These are phyloP conservation scores for Hevea brasiliensis DNA, from an alignment of 345 rosid species.

Conservation along the genomic window DNA sequence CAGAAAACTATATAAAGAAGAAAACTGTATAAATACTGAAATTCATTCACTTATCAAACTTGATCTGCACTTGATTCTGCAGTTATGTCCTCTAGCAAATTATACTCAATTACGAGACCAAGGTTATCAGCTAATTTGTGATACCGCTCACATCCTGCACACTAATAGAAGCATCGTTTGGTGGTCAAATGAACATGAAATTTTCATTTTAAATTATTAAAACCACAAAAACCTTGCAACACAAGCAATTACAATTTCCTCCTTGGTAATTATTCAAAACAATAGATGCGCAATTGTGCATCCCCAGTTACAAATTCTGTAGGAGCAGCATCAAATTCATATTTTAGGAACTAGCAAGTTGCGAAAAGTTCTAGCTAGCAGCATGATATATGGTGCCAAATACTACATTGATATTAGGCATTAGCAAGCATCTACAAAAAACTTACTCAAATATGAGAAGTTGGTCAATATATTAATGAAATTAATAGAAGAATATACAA, in stretches of 20 bases:
- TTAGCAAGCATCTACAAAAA: neutral
- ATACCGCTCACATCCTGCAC: conserved; percentile 85
- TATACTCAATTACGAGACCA: conserved; percentile 79
- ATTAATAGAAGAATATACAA: neutral
- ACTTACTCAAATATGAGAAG: neutral
- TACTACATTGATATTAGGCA: neutral
- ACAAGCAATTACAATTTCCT: neutral
- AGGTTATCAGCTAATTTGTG: conserved; percentile 92
- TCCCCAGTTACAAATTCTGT: neutral
- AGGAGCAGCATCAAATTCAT: neutral
- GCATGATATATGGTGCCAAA: neutral
- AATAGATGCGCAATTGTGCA: neutral
- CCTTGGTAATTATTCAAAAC: neutral
- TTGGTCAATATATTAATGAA: neutral
- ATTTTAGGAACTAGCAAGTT: neutral
- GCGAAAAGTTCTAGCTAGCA: neutral
- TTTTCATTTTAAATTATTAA: conserved; percentile 4
- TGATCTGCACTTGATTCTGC: conserved; percentile 42
- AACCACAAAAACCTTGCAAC: conserved; percentile 7
- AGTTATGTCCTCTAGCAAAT: conserved; percentile 54
- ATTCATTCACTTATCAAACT: conserved; percentile 34
- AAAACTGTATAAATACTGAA: neutral
- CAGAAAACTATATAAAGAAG: conserved; percentile 9
- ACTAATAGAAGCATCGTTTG: conserved; percentile 44
- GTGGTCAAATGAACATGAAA: conserved; percentile 17